Conservation (phyloP, 495 filamentous ascomycete species). For the Chaetomium fimeti region DNA sequence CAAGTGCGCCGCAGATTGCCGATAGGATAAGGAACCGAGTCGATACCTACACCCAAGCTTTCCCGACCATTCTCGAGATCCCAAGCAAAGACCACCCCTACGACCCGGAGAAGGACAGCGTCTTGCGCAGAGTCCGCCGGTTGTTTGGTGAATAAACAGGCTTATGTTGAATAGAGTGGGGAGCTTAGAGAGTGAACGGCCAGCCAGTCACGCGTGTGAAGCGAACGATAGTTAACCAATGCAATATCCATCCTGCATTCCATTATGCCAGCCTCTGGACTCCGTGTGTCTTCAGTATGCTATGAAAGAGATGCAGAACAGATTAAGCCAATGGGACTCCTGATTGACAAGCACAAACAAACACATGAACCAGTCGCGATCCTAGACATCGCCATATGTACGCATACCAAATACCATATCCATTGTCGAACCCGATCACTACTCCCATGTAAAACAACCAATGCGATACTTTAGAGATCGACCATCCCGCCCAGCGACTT, state of each 20-base stretch:
- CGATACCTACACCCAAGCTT: constrained; percentile 71
- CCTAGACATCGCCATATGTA: constrained; percentile 6
- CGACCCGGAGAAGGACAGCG: constrained; percentile 98
- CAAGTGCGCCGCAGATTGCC: constrained; percentile 62
- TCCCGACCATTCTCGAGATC: constrained; percentile 83
- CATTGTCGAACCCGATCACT: not conserved
- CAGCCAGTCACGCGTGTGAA: not conserved
- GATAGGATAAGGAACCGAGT: constrained; percentile 85
- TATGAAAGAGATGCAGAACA: constrained; percentile 15
- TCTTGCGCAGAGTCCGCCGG: constrained; percentile 83
- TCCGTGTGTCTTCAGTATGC: constrained; percentile 25
- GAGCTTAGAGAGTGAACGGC: not conserved
- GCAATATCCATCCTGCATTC: constrained; percentile 17
- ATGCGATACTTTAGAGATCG: constrained; percentile 29
- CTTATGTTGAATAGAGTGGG: not conserved
- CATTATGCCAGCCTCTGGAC: constrained; percentile 22
- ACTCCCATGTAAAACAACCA: not conserved
- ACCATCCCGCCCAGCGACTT: constrained; percentile 21
- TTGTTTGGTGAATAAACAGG: constrained; percentile 82
- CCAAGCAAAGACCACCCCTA: constrained; percentile 99
- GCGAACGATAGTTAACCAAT: constrained; percentile 8
- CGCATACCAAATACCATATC: constrained; percentile 20
- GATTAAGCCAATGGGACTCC: constrained; percentile 17
- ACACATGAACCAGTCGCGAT: constrained; percentile 6
- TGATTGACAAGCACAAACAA: not conserved